A percentile compares a stretch with the other conserved stretches of the same genome.
Evolutionary conservation across 768 basidiomycete genomes (phyloP).

Genomic region (Calocera viscosa): DNA sequence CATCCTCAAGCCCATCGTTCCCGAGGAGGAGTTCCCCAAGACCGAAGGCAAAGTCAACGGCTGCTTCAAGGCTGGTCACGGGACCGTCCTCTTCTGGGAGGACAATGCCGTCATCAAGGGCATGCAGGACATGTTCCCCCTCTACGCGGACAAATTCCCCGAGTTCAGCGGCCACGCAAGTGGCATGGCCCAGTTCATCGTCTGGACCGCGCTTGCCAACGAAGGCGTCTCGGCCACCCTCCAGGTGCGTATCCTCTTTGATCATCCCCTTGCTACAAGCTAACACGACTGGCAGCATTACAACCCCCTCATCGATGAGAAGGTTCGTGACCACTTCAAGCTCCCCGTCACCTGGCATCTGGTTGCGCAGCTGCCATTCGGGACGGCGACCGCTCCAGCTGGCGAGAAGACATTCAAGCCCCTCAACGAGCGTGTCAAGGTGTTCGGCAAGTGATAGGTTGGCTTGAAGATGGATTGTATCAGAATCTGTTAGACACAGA

Average conservation of each 20-base stretch:
- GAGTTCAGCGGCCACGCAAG: constrained; percentile 23
- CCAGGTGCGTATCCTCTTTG: constrained; percentile 15
- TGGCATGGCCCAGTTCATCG: constrained; percentile 25
- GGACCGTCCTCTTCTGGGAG: constrained; percentile 30
- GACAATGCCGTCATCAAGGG: constrained; percentile 20
- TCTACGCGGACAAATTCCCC: constrained; percentile 19
- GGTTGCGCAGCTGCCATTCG: constrained; percentile 27
- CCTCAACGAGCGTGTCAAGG: constrained; percentile 26
- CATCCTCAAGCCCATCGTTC: constrained; percentile 17
- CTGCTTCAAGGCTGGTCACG: constrained; percentile 23
- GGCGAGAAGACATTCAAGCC: constrained; percentile 24
- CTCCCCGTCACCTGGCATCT: constrained; percentile 18
- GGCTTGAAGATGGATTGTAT: too few relatives aligned
- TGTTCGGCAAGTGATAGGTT: constrained; percentile 15
- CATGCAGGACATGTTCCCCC: constrained; percentile 16
- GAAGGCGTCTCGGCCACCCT: constrained; percentile 28
- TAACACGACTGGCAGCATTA: constrained; percentile 17
- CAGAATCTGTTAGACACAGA: too few relatives aligned
- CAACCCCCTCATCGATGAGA: constrained; percentile 17
- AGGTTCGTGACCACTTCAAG: constrained; percentile 14
- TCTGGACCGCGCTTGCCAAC: constrained; percentile 27
- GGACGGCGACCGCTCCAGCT: constrained; percentile 21
- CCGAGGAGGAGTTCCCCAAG: constrained; percentile 13
- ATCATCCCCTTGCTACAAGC: too few relatives aligned
- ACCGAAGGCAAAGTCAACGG: constrained; percentile 19